These are phyloP conservation scores for Fraxinus albicans DNA, from an alignment of 305 asterid species.

Conservation along the genomic window DNA sequence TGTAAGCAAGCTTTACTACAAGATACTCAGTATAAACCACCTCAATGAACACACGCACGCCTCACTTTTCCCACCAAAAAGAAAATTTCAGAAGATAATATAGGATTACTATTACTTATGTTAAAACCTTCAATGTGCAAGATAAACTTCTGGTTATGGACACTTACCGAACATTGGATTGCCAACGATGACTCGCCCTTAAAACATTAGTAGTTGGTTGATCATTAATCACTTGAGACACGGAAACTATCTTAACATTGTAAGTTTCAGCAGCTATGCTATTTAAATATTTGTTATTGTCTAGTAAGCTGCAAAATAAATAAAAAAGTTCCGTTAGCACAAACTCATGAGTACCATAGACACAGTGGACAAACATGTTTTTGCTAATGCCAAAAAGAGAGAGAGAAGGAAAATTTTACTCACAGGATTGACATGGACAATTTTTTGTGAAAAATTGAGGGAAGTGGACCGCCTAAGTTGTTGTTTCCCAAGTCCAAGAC, in stretches of 20 bases:
- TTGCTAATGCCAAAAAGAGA: not conserved
- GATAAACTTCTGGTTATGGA: not conserved
- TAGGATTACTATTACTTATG: not conserved
- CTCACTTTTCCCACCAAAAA: not conserved
- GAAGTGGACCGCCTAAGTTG: constrained; percentile 32
- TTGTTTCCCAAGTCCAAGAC: constrained; percentile 39
- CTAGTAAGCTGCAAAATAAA: constrained; percentile 33
- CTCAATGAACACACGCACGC: not conserved
- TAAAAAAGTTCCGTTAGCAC: not conserved
- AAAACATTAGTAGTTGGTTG: not conserved
- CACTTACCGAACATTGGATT: constrained; percentile 19
- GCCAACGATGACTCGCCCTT: constrained; percentile 1
- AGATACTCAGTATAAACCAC: not conserved
- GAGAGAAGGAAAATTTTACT: constrained; percentile 1
- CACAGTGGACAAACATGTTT: not conserved
- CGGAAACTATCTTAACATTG: constrained; percentile 23
- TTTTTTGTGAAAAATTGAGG: constrained; percentile 24
- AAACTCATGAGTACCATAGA: not conserved
- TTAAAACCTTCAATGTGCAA: not conserved
- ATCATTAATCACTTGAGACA: constrained; percentile 24
- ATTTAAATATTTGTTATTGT: constrained; percentile 25
- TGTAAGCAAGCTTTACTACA: not conserved
- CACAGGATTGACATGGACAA: constrained; percentile 31
- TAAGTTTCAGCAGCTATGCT: constrained; percentile 22
- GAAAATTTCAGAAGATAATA: not conserved